Evolutionary conservation across 2,329 filamentous ascomycete species (phyloP), one percentile per base, ranked within the genome.

Genomic region (Chaetomiaceae sp.): DNA sequence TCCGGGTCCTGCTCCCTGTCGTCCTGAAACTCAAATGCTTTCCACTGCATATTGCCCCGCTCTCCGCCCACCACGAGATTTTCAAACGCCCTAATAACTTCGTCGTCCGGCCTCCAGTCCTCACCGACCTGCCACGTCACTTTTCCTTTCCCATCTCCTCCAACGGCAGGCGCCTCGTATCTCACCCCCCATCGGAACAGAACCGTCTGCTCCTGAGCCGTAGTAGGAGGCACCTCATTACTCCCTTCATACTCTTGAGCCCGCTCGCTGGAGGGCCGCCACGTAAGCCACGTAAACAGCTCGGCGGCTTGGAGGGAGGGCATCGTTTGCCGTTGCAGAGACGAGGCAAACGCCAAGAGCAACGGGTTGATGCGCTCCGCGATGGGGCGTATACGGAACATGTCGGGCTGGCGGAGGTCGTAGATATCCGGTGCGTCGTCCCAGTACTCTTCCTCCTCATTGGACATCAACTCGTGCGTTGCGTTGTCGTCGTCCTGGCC

Each of bases 281-380:
- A 53, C 46, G 25, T 53, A 35, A 53, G 46, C 51, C 51, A 53
- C 8, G 51, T 49, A 19, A 53, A 53, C 8, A 53, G 35, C 40
- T 53, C 51, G 31, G 51, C 46, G 45, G 49, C 41, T 33, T 44
- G 34, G 34, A 53, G 46, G 14, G 34, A 39, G 20, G 41, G 51
- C 51, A 53, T 53, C 9, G 23, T 25, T 5, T 25, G 5, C 4
- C 13, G 40, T 40, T 42, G 40, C 4, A 53, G 39, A 17, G 51
- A 53, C 46, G 20, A 53, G 25, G 46, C 51, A 50, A 53, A 53
- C 27, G 51, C 51, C 40, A 53, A 45, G 45, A 53, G 41, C 27
- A 53, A 42, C 27, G 41, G 51, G 46, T 45, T 53, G 34, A 53
- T 37, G 20, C 46, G 51, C 42, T 53, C 41, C 13, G 34, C 33